Conservation (phyloP, 2,329 filamentous ascomycete species). For the Phaeoacremonium minimum region DNA sequence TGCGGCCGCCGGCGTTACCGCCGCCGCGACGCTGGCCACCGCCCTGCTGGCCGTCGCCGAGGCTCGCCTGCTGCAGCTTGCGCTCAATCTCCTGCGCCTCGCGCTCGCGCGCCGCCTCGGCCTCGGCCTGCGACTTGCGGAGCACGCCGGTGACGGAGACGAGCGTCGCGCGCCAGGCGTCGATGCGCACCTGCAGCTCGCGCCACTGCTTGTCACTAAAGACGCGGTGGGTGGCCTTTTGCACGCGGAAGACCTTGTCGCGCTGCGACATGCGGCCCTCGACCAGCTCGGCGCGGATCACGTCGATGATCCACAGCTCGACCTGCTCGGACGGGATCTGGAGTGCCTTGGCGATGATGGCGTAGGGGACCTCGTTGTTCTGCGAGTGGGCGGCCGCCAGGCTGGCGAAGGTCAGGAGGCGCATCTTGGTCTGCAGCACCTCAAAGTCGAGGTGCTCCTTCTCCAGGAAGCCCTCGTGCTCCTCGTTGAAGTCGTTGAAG, state of each 20-base stretch:
- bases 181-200: constrained; percentile 84
- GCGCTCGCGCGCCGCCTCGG: constrained; percentile 72
- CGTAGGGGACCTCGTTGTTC: constrained; percentile 84
- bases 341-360: constrained; percentile 76
- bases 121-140: constrained; percentile 75
- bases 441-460: constrained; percentile 68
- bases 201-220: constrained; percentile 98
- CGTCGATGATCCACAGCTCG: constrained; percentile 98
- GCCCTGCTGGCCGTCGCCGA: constrained; percentile 23
- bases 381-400: constrained; percentile 81
- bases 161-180: constrained; percentile 85
- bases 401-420: constrained; percentile 86
- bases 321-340: constrained; percentile 80
- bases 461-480: constrained; percentile 82
- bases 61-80: constrained; percentile 41
- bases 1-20: constrained; percentile 11
- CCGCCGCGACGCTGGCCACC: constrained; percentile 18
- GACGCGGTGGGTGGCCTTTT: constrained; percentile 92
- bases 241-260: constrained; percentile 88
- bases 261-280: constrained; percentile 95
- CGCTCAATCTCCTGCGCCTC: constrained; percentile 66
- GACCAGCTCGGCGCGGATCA: constrained; percentile 90
- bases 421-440: constrained; percentile 88
- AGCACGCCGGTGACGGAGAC: constrained; percentile 75
- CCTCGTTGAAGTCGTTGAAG: constrained; percentile 91